Base-by-base conservation (phyloP, 148 eudicot species). In the Diospyros kaki region DNA sequence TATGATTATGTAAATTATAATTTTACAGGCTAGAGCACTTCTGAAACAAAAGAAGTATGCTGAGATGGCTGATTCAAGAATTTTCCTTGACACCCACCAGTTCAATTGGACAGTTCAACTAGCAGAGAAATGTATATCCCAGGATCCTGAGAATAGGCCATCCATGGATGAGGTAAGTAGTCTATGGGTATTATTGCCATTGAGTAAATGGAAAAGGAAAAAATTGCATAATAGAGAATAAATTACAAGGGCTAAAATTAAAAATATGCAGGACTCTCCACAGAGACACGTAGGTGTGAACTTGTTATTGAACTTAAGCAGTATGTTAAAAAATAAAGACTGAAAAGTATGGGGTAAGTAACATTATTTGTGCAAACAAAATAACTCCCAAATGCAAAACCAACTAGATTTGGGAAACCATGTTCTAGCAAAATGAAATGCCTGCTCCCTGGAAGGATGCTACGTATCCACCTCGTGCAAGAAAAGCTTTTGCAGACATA, bases 1-100 rank as follows among this genome's bases (percentile, higher is more conserved):
- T 41, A 46, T 39, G n/a, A 2, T 40, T 56, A 9, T 58, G 45
- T 12, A 8, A 13, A 66, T 60, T 42, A 54, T 64, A 15, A 12
- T 52, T 58, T 39, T 69, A 67, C 79, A 82, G 84, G 84, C 84
- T 41, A 77, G 51, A 66, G 81, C 84, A 53, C 84, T 78, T 58
- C 69, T 82, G 41, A 64, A 74, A 46, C 58, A 66, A 18, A 78
- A 43, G 41, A 78, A 78, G 42, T 78, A 74, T 63, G 69, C 79
- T 0, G 65, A 75, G 12, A 70, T 82, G 39, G 70, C 78, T 8
- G 84, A 82, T 18, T 42, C 58, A 43, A 78, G 73, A 55, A 78
- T 82, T 6, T 77, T 73, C 66, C 62, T 63, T 74, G 81, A 82
- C 48, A 58, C 69, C 5, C 68, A 77, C 38, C 78, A 78, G 46